These are phyloP conservation scores for Metroxylon sagu DNA, from an alignment of 176 grass and related monocot genomes.

Conservation along the genomic window DNA sequence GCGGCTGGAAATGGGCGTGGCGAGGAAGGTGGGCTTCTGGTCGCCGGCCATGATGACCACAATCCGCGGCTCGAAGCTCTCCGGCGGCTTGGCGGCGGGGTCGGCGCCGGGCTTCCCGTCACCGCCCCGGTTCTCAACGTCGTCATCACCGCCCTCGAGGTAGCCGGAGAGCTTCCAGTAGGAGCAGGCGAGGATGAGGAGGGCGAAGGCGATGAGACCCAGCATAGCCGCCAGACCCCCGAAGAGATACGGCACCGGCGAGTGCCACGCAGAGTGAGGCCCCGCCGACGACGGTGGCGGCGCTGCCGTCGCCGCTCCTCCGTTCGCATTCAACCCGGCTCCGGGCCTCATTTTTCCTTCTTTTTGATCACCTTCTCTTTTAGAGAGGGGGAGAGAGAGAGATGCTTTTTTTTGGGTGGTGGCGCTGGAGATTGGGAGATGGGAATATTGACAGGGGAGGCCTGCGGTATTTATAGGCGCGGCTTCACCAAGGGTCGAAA, in stretches of 20 bases:
- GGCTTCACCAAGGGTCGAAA: constrained; percentile 22
- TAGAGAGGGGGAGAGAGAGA: neutral
- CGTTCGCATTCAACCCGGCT: constrained; percentile 21
- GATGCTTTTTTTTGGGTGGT: neutral
- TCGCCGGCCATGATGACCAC: constrained; percentile 27
- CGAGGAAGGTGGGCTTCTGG: constrained; percentile 8
- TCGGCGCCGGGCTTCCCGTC: neutral
- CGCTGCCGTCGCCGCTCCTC: constrained; percentile 19
- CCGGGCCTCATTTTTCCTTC: constrained; percentile 43
- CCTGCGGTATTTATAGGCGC: constrained; percentile 36
- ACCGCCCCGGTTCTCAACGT: too few relatives aligned
- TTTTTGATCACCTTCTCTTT: neutral
- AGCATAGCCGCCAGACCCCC: constrained; percentile 77
- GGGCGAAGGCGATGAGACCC: constrained; percentile 68
- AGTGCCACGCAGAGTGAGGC: constrained; percentile 64
- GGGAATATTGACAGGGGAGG: constrained; percentile 21
- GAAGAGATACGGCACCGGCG: constrained; percentile 80
- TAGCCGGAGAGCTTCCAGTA: constrained; percentile 84
- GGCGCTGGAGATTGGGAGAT: constrained; percentile 26
- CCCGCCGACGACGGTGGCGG: constrained; percentile 11
- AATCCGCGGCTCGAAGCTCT: neutral
- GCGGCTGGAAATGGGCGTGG: neutral
- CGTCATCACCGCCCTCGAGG: constrained; percentile 26
- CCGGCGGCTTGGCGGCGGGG: neutral
- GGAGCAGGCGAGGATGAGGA: constrained; percentile 89